phyloP scores from a whole-genome alignment of 108 stramenopile species.

The Schizochytrium sp. region DNA sequence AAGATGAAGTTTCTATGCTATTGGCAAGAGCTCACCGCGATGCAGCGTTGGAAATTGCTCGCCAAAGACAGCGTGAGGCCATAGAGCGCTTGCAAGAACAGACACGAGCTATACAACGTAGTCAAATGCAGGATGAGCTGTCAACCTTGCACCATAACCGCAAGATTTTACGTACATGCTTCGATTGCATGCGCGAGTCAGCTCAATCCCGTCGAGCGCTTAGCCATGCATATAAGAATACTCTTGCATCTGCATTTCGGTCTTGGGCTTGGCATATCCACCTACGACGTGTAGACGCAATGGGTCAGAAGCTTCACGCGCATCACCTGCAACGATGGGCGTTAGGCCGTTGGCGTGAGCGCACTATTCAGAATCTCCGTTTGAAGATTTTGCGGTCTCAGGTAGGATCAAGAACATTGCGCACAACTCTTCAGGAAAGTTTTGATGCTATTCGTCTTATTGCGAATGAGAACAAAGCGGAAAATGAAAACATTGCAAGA shows the following conservation, averaged over 20 bases:
- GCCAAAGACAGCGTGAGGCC: neutral
- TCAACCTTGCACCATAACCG: neutral
- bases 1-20: neutral
- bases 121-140: slow-evolving; percentile 2
- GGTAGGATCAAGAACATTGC: neutral
- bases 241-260: neutral
- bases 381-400: neutral
- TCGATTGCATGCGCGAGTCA: neutral
- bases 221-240: neutral
- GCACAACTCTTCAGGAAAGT: neutral
- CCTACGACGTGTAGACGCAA: neutral
- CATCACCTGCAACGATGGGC: neutral
- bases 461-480: neutral
- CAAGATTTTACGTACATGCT: neutral
- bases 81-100: neutral
- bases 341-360: neutral
- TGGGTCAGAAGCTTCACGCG: neutral
- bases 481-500: neutral
- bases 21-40: too few species aligned
- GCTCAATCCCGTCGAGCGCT: neutral
- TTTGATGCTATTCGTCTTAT: neutral
- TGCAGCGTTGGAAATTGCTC: neutral
- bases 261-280: neutral
- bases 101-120: neutral
- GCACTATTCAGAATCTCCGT: neutral